These are phyloP conservation scores for Globisporangium orthogonon DNA, from an alignment of 352 stramenopile species.

Conservation along the genomic window DNA sequence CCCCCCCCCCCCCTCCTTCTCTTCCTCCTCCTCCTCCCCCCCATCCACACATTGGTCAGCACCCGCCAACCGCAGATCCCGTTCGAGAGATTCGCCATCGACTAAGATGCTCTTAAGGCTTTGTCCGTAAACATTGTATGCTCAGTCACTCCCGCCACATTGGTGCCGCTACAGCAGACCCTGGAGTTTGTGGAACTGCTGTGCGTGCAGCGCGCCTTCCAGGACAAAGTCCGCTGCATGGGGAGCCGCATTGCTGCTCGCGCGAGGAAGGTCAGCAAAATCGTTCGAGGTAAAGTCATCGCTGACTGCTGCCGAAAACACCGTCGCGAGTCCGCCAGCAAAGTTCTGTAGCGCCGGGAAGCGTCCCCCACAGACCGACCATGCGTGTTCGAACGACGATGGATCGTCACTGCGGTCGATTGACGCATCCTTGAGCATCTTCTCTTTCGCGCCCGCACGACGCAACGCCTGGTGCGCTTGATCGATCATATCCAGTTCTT, in stretches of 20 bases:
- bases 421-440: conserved; percentile 14
- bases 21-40: too few species aligned
- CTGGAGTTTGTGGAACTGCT: conserved; percentile 24
- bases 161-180: conserved; percentile 7
- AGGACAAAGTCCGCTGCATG: conserved; percentile 18
- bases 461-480: conserved; percentile 30
- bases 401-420: conserved; percentile 16
- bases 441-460: conserved; percentile 18
- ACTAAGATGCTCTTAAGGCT: too few species aligned
- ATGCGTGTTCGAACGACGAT: conserved; percentile 47
- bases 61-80: too few species aligned
- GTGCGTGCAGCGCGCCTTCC: conserved; percentile 28
- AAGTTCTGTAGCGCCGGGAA: conserved; percentile 52
- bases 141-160: too few species aligned
- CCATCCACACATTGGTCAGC: too few species aligned
- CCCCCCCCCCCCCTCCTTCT: too few species aligned
- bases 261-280: conserved; percentile 9
- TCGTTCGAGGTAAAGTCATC: conserved; percentile 3
- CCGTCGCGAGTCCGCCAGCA: conserved; percentile 46
- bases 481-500: conserved; percentile 27
- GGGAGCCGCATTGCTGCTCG: not conserved
- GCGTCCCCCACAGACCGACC: conserved; percentile 23
- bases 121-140: too few species aligned
- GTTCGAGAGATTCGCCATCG: too few species aligned
- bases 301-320: conserved; percentile 14